Evolutionary conservation across 305 asterid genomes (phyloP), one percentile per base, ranked within the genome.

Genomic region (Fraxinus floribunda): DNA sequence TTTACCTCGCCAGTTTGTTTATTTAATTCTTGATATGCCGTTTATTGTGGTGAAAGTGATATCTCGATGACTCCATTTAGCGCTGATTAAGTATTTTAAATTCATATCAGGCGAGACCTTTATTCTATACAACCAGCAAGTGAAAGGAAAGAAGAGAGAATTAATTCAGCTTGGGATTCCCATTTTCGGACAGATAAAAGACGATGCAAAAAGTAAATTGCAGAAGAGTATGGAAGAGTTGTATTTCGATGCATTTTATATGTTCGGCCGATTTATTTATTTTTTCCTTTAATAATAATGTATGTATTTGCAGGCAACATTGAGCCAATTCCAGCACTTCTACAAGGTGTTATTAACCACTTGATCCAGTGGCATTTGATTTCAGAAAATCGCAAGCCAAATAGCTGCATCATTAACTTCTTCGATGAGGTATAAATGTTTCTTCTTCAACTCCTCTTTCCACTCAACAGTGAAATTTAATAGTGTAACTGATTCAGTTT

Each of bases 131-230:
- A 94, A 94, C 84, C 97, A 94, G 90, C 98, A 93, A 86, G 78
- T 89, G 64, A 96, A 91, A 83, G 98, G 98, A 39, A 96, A 88
- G 90, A 96, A 93, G 92, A 91, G 99, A 89, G 99, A 96, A 93
- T 60, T 93, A 92, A 89, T 94, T 83, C 99, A 94, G 88, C 90
- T 93, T 64, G 98, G 99, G 20, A 90, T 92, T 84, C 97, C 98
- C 76, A 91, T 96, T 83, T 96, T 94, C 39, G 95, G 94, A 81
- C 92, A 89, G 39, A 82, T 93, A 75, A 89, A 91, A 86, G 92
- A 92, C 24, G 97, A 91, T 5, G 89, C 87, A 73, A 83, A 90
- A 10, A 86, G 82, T 79, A 83, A 86, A 80, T 86, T 80, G 78
- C 94, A 84, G 79, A 86, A 86, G 90, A 85, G 98, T 93, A 92